Percentiles rank a stretch among this genome's conserved stretches.
Conservation (phyloP, 345 rosid genomes). For the Combretum micranthum region DNA sequence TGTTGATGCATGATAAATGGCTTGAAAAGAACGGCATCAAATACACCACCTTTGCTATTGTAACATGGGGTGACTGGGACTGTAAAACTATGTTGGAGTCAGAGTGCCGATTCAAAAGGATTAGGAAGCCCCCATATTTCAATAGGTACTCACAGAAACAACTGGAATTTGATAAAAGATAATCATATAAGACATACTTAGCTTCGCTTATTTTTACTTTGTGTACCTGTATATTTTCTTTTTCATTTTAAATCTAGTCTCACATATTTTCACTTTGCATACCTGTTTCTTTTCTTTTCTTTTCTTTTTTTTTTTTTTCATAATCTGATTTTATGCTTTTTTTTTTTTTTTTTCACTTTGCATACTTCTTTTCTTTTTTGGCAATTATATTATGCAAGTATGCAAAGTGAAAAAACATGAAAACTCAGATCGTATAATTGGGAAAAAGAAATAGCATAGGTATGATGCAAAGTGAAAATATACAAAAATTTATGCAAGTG, state of each 20-base stretch:
- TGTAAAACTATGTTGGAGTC: constrained; percentile 53
- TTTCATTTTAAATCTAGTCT: too few species aligned
- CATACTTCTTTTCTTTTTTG: too few species aligned
- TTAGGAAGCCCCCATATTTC: constrained; percentile 47
- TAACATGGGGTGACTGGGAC: constrained; percentile 59
- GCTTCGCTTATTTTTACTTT: background rate
- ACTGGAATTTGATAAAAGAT: background rate
- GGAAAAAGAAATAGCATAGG: too few species aligned
- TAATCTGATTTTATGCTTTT: too few species aligned
- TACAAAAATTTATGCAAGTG: too few species aligned
- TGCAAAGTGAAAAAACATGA: too few species aligned
- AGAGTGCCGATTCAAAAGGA: constrained; percentile 47
- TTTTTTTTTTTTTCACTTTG: too few species aligned
- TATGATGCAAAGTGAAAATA: too few species aligned
- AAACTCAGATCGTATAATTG: too few species aligned
- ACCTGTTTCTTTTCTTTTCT: background rate
- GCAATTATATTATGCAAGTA: too few species aligned
- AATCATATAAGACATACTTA: background rate
- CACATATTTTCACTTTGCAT: background rate
- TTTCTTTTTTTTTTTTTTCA: background rate
- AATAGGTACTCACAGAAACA: constrained; percentile 24
- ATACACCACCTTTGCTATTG: constrained; percentile 43
- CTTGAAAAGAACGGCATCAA: constrained; percentile 48
- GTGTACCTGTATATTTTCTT: background rate
- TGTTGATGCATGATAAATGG: constrained; percentile 51